Evolutionary conservation across 441 rosid genomes (phyloP), one percentile per base, ranked within the genome.

Genomic region (Pelargonium fulgidum): DNA sequence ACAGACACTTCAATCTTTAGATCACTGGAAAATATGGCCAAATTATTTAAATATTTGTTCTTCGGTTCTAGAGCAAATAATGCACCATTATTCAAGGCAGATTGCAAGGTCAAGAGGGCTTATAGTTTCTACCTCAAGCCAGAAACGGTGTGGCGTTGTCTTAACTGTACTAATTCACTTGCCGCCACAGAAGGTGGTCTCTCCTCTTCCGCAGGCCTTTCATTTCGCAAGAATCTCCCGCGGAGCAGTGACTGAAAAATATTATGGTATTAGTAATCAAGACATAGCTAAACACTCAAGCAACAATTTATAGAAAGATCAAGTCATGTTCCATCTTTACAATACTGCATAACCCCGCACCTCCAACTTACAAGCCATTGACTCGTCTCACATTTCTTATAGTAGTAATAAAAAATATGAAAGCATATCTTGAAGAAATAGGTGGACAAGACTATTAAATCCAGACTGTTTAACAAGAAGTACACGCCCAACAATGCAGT

Each of bases 141-240:
- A 68, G 97, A 91, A 70, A 93, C 97, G 29, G 96, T 87, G 75
- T 89, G 91, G 6, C 92, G 84, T 73, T 87, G 95, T 79, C 97
- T 89, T 72, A 93, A 81, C 83, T 88, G 97, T 78, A 84, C 86
- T 76, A 93, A 82, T 83, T 93, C 97, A 79, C 84, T 74, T 17
- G 97, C 86, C 50, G 96, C 99, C 76, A 77, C 74, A 66, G 99
- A 89, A 70, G 92, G 88, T 7, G 87, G 85, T 76, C 99, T 88
- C 80, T 87, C 96, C 42, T 79, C 90, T 78, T 87, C 93, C 62
- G 75, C 87, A 36, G 91, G 82, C 79, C 87, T 86, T 85, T 93
- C 99, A 76, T 85, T 87, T 67, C 99, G 81, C 79, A 91, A 85
- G 78, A 94, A 94, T 85, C 99, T 86, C 74, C 99, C 97, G 77